Base-by-base conservation (phyloP, 2,329 filamentous ascomycete species). In the Trichoderma sp. region DNA sequence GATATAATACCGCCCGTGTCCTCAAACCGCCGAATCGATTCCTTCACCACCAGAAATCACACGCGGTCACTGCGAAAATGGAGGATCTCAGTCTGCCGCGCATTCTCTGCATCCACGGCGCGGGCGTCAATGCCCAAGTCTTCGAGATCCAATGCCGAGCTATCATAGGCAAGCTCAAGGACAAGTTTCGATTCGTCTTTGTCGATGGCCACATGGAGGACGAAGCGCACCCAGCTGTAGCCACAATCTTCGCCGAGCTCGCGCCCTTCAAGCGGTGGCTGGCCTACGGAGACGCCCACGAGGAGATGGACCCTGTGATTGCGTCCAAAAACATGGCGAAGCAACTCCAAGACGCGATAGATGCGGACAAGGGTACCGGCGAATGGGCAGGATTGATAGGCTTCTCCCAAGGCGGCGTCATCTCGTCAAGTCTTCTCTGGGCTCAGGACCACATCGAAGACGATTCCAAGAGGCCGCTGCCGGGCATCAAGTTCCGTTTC, bases 71-170 rank as follows among this genome's bases (percentile, higher is more conserved):
- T 24, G n/a, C 35, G 5, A 53, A 35, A 21, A 74, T 74, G 71
- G 50, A 35, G n/a, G 76, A 77, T 14, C 80, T 81, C 18, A 71
- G 78, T 75, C 85, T 88, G 33, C 93, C 93, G 3, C 91, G 93
- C 76, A 91, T 95, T 78, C 91, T 95, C 79, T 95, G 93, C 84
- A 90, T 95, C n/a, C 93, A 95, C 83, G 93, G 93, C 81, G 93
- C 93, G 79, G 93, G 93, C 76, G 91, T 92, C 78, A 95, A 93
- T 80, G 91, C 88, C n/a, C 81, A 87, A 56, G 90, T 95, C 82
- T 95, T 95, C 85, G 85, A 88, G 76, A 82, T 88, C 12, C 93
- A 95, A 84, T 90, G 91, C 78, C 93, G 93, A 77, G 85, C 85
- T 77, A 79, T 90, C 72, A 82, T 83, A 67, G 78, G 81, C 35